Evolutionary conservation across 208 protist species (phyloP).

Genomic region (Acanthamoeba lenticulata): DNA sequence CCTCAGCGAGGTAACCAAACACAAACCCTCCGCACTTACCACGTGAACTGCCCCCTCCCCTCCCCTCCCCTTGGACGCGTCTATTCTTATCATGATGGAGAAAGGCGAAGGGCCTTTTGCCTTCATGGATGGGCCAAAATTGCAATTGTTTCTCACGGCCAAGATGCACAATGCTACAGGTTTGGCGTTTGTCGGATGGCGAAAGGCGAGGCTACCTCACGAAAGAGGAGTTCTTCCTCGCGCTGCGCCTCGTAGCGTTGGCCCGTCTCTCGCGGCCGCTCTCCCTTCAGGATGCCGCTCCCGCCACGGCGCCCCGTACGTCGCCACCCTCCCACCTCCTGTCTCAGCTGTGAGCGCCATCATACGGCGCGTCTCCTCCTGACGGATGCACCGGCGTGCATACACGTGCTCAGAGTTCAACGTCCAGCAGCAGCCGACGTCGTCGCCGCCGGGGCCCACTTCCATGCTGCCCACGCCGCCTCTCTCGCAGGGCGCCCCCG

Average conservation of each 20-base stretch:
- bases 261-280: slow-evolving; percentile 49
- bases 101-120: too few species aligned
- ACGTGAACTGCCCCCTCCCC: not conserved
- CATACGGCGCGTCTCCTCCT: too few species aligned
- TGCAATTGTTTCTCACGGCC: too few species aligned
- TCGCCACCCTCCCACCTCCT: not conserved
- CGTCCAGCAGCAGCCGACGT: not conserved
- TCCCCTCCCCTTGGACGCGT: not conserved
- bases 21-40: not conserved
- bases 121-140: not conserved
- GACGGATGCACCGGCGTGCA: not conserved
- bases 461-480: not conserved
- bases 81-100: not conserved
- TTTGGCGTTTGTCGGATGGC: slow-evolving; percentile 33
- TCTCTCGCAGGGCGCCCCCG: not conserved
- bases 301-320: slow-evolving; percentile 36
- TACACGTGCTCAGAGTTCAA: not conserved
- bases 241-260: slow-evolving; percentile 36
- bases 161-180: not conserved
- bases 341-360: not conserved
- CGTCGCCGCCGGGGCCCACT: not conserved
- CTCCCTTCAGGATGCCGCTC: slow-evolving; percentile 9
- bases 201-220: not conserved
- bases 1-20: slow-evolving; percentile 39
- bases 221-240: slow-evolving; percentile 62